These are phyloP conservation scores for Chalciporus sp. DNA, from an alignment of 1,284 basidiomycete species.

Conservation along the genomic window DNA sequence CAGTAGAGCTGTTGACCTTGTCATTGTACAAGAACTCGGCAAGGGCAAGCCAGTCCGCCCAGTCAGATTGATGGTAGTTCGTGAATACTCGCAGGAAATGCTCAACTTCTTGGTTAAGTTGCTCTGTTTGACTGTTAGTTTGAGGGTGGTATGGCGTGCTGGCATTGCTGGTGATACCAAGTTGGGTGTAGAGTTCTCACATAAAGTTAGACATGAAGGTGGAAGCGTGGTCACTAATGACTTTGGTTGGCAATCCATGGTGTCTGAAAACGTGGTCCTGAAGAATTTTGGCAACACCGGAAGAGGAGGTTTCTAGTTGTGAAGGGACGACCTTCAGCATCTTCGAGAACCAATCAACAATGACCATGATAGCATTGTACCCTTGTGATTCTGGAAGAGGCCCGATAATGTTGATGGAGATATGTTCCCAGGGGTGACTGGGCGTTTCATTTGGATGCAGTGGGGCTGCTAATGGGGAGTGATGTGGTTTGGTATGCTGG, in stretches of 20 bases:
- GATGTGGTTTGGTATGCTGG: slow-evolving; percentile 30
- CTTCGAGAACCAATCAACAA: slow-evolving; percentile 2
- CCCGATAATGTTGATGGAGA: too few relatives aligned
- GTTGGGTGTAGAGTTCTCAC: not conserved
- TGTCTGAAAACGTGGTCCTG: not conserved
- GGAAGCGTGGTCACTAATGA: not conserved
- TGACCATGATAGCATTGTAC: not conserved
- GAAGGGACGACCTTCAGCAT: not conserved
- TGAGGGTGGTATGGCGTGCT: slow-evolving; percentile 20
- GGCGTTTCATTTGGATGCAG: not conserved
- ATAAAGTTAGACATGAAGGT: not conserved
- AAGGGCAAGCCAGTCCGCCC: slow-evolving; percentile 1
- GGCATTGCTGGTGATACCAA: not conserved
- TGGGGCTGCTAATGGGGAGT: not conserved
- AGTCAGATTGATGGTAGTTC: too few relatives aligned
- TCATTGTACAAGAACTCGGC: slow-evolving; percentile 7
- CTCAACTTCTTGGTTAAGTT: too few relatives aligned
- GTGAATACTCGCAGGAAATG: slow-evolving; percentile 15
- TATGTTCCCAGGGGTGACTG: not conserved
- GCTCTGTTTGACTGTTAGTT: slow-evolving; percentile 31
- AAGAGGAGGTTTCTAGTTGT: not conserved
- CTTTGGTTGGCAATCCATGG: not conserved
- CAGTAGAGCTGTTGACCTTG: not conserved
- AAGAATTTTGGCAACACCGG: not conserved
- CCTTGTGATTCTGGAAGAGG: not conserved